Evolutionary conservation across 768 basidiomycete genomes (phyloP).

Genomic region (Rhodotorula sphaerocarpa): DNA sequence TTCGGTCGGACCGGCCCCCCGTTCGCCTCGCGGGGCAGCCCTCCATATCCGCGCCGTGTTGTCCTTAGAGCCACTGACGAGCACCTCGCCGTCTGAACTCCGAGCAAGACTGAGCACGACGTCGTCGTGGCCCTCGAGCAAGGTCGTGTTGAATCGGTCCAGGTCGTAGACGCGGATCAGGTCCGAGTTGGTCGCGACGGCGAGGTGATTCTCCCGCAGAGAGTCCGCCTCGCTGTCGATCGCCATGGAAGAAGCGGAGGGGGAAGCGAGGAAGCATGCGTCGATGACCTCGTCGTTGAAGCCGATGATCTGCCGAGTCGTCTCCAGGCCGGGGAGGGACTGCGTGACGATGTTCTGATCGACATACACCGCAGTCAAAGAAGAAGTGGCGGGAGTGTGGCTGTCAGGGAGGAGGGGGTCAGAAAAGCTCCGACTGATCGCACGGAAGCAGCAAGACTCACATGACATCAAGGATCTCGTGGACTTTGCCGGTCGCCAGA

Average conservation of each 20-base stretch:
- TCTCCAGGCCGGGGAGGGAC: constrained; percentile 57
- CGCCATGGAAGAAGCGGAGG: constrained; percentile 38
- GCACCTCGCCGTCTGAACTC: constrained; percentile 57
- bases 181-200: constrained; percentile 95
- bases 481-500: constrained; percentile 48
- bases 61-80: constrained; percentile 92
- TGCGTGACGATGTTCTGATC: constrained; percentile 96
- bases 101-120: constrained; percentile 80
- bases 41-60: constrained; percentile 79
- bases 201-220: constrained; percentile 60
- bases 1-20: constrained; percentile 38
- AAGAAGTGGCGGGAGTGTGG: constrained; percentile 20
- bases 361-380: constrained; percentile 72
- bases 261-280: constrained; percentile 61
- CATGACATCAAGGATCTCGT: constrained; percentile 77
- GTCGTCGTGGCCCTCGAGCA: constrained; percentile 80
- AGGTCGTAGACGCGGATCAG: constrained; percentile 82
- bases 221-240: constrained; percentile 3
- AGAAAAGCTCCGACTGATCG: not conserved
- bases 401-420: not conserved
- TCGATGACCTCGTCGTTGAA: constrained; percentile 99
- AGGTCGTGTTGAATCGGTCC: constrained; percentile 65
- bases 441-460: constrained; percentile 48
- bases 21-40: constrained; percentile 18
- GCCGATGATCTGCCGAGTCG: constrained; percentile 72